Evolutionary conservation across 768 basidiomycete species (phyloP).

Genomic region (Termitomyces bulborhizus): DNA sequence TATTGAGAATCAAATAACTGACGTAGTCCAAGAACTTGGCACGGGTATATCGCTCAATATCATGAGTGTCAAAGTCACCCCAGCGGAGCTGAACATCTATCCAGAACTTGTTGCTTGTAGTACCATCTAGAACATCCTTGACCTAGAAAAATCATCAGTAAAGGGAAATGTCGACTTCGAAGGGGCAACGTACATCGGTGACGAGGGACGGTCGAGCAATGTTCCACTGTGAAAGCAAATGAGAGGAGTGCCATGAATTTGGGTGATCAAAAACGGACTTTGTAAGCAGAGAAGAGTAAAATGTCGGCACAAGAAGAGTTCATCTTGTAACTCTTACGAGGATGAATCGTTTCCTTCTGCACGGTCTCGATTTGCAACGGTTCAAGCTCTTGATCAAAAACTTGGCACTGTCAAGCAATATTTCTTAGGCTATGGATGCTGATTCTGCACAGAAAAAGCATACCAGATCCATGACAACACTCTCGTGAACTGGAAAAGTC

Average conservation of each 20-base stretch:
- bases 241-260: not conserved
- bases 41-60: slow-evolving; percentile 97
- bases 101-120: slow-evolving; percentile 98
- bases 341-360: slow-evolving; percentile 99
- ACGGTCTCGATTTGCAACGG: slow-evolving; percentile 98
- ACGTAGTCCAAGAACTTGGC: slow-evolving; percentile 99
- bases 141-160: slow-evolving; percentile 36
- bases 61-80: slow-evolving; percentile 99
- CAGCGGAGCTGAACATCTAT: slow-evolving; percentile 92
- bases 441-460: slow-evolving; percentile 16
- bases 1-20: slow-evolving; percentile 19
- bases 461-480: slow-evolving; percentile 87
- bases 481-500: slow-evolving; percentile 63
- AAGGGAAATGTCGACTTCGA: not conserved
- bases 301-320: slow-evolving; percentile 99
- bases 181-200: slow-evolving; percentile 62
- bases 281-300: slow-evolving; percentile 91
- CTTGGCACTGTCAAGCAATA: slow-evolving; percentile 64
- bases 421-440: not conserved
- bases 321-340: slow-evolving; percentile 99
- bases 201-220: slow-evolving; percentile 93
- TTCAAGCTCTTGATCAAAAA: slow-evolving; percentile 98
- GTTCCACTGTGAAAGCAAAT: slow-evolving; percentile 66
- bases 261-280: slow-evolving; percentile 31
- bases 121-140: slow-evolving; percentile 96